Conservation (phyloP, 805 yeast species). For the Lachancea lanzarotensis region DNA sequence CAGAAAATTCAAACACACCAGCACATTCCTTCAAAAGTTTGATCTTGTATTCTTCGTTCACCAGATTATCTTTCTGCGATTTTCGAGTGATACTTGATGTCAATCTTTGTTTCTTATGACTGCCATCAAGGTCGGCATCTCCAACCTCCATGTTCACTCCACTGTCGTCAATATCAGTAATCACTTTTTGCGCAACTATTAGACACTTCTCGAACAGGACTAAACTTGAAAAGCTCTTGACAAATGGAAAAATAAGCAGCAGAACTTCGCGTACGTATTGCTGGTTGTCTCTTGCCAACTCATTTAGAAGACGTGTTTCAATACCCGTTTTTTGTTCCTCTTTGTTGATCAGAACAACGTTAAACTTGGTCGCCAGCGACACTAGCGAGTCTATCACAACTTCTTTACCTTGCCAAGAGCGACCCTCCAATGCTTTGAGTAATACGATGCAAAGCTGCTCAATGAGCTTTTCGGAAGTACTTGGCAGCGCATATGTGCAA, state of each 20-base stretch:
- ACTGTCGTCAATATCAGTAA: conserved; percentile 34
- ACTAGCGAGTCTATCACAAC: conserved; percentile 64
- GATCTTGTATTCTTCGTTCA: conserved; percentile 44
- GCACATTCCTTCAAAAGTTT: conserved; percentile 35
- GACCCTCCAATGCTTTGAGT: conserved; percentile 59
- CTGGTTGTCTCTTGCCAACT: conserved; percentile 60
- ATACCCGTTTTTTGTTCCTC: conserved; percentile 36
- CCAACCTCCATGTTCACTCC: conserved; percentile 33
- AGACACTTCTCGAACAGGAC: conserved; percentile 33
- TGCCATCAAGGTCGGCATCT: conserved; percentile 14
- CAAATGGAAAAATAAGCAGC: conserved; percentile 45
- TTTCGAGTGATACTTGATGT: conserved; percentile 32
- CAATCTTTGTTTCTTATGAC: conserved; percentile 20
- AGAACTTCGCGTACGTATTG: conserved; percentile 55
- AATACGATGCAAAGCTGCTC: conserved; percentile 45
- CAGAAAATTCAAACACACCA: conserved; percentile 25
- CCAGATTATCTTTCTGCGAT: conserved; percentile 38
- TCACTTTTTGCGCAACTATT: conserved; percentile 33
- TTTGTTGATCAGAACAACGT: conserved; percentile 29
- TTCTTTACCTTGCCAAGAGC: conserved; percentile 89
- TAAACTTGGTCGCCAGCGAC: conserved; percentile 44
- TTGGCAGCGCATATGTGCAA: conserved; percentile 39
- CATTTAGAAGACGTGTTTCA: conserved; percentile 38
- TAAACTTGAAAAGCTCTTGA: conserved; percentile 33
- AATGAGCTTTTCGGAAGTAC: conserved; percentile 25